These are phyloP conservation scores for Saturnispora dispora DNA, from an alignment of 805 yeast species.

Conservation along the genomic window DNA sequence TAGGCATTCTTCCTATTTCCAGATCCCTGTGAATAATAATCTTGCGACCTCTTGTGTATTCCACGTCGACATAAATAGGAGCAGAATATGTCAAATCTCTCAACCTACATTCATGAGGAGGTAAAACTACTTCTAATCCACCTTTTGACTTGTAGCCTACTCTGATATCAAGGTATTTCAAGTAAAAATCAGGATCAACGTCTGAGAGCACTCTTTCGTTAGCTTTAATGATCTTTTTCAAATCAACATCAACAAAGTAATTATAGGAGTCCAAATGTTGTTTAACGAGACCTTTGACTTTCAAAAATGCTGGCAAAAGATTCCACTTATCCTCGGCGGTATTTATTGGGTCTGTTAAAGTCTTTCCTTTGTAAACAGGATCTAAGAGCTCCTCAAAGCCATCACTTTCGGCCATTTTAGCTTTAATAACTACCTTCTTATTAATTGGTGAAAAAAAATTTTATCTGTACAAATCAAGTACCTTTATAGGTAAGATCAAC, in stretches of 20 bases:
- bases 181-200: constrained; percentile 94
- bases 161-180: constrained; percentile 86
- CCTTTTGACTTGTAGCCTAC: constrained; percentile 69
- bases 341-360: constrained; percentile 74
- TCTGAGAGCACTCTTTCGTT: constrained; percentile 84
- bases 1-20: constrained; percentile 98
- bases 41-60: constrained; percentile 90
- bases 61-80: constrained; percentile 93
- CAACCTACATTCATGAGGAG: constrained; percentile 93
- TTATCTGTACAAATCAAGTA: neutral
- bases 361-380: constrained; percentile 80
- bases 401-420: constrained; percentile 25
- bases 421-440: neutral
- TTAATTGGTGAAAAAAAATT: neutral
- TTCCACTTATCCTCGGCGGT: constrained; percentile 98
- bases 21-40: constrained; percentile 83
- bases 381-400: constrained; percentile 68
- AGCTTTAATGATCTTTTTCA: constrained; percentile 86
- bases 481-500: neutral
- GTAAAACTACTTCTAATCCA: constrained; percentile 46
- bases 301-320: constrained; percentile 86
- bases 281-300: constrained; percentile 92
- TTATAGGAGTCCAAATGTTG: constrained; percentile 98
- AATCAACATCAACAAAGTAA: constrained; percentile 87
- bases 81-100: constrained; percentile 93